A percentile compares a stretch with the other conserved stretches of the same genome.
Conservation (phyloP, 2,329 filamentous ascomycete genomes). For the Exophiala sp. region DNA sequence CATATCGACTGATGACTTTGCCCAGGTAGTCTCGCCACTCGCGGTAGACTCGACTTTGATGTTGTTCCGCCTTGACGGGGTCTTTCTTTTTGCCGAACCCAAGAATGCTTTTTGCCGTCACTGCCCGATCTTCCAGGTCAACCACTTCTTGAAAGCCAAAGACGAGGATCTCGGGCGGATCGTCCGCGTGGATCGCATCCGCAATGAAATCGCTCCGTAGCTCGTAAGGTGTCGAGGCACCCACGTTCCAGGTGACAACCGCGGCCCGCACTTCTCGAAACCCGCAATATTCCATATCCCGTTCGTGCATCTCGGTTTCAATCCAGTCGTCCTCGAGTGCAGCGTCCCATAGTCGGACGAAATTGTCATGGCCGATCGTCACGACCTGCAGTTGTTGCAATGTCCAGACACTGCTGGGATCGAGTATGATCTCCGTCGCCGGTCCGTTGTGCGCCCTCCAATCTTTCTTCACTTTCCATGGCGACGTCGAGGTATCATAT, state of each 20-base stretch:
- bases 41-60: slow-evolving; percentile 96
- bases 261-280: slow-evolving; percentile 76
- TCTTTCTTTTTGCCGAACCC: slow-evolving; percentile 72
- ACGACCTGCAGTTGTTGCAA: slow-evolving; percentile 78
- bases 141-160: slow-evolving; percentile 99
- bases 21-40: slow-evolving; percentile 91
- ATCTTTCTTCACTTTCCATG: slow-evolving; percentile 88
- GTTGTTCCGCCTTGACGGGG: slow-evolving; percentile 67
- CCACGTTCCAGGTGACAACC: slow-evolving; percentile 94
- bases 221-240: slow-evolving; percentile 84
- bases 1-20: slow-evolving; percentile 73
- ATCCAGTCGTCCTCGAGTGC: slow-evolving; percentile 90
- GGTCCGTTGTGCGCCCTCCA: slow-evolving; percentile 88
- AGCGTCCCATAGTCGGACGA: slow-evolving; percentile 82
- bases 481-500: slow-evolving; percentile 75
- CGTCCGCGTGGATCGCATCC: slow-evolving; percentile 67
- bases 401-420: slow-evolving; percentile 77
- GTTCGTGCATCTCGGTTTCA: slow-evolving; percentile 79
- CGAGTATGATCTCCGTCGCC: slow-evolving; percentile 68
- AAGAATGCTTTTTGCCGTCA: slow-evolving; percentile 91
- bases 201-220: slow-evolving; percentile 72
- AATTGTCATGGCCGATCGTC: slow-evolving; percentile 80
- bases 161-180: slow-evolving; percentile 79
- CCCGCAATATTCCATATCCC: slow-evolving; percentile 74
- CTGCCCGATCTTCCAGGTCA: slow-evolving; percentile 92